phyloP scores from a whole-genome alignment of 106 monocot species.

The Apostasia ramifera region DNA sequence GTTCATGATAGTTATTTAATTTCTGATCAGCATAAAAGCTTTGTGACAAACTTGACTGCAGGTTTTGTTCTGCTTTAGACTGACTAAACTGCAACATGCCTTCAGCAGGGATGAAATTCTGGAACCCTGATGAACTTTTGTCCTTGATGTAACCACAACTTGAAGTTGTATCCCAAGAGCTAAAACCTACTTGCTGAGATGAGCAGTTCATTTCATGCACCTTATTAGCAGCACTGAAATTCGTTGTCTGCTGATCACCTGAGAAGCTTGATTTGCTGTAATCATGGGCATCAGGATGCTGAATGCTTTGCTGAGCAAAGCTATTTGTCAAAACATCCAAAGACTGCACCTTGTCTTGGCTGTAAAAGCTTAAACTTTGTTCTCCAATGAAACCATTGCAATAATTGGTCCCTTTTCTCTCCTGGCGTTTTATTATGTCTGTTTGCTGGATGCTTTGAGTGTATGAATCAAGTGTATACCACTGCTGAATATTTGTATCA shows the following conservation, averaged over 20 bases:
- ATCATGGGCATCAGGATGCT: constrained; percentile 26
- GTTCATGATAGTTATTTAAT: constrained; percentile 32
- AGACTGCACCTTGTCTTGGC: neutral
- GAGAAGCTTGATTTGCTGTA: constrained; percentile 8
- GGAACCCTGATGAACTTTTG: constrained; percentile 18
- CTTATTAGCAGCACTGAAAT: constrained; percentile 21
- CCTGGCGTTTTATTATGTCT: constrained; percentile 13
- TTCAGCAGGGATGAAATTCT: constrained; percentile 36
- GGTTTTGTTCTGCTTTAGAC: constrained; percentile 23
- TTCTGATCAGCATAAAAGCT: constrained; percentile 32
- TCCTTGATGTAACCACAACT: constrained; percentile 12
- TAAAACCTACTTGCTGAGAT: constrained; percentile 23
- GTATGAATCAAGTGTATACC: constrained; percentile 79
- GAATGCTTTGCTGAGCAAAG: constrained; percentile 18
- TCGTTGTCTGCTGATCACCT: constrained; percentile 24
- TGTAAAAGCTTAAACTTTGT: constrained; percentile 7
- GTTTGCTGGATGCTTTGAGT: constrained; percentile 25
- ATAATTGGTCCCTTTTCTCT: constrained; percentile 7
- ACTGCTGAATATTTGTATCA: constrained; percentile 71
- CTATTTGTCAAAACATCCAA: constrained; percentile 22
- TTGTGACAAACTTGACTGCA: constrained; percentile 27
- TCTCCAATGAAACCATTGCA: constrained; percentile 17
- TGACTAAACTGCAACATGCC: constrained; percentile 28
- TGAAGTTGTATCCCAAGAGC: constrained; percentile 9
- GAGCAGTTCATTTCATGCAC: neutral